Evolutionary conservation across 208 protist genomes (phyloP).

Genomic region (Wallacemonas collosoma): DNA sequence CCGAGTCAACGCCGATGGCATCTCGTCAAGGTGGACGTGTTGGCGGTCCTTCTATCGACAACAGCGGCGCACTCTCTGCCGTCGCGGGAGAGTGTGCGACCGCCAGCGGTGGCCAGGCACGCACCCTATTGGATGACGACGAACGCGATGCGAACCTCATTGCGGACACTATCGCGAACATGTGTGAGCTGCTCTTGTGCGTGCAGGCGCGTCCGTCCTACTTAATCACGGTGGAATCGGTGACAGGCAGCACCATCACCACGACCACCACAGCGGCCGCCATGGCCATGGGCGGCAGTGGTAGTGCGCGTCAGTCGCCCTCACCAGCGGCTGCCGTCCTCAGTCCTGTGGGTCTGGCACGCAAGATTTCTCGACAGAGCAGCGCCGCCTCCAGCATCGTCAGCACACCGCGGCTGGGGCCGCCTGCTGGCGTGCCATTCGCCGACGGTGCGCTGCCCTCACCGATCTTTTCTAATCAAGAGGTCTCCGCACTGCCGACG

Average conservation of each 20-base stretch:
- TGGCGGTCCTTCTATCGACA: too few species aligned
- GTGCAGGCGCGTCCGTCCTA: conserved; percentile 48
- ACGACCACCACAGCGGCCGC: conserved; percentile 4
- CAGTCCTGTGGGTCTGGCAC: neutral
- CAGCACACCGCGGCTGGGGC: conserved; percentile 11
- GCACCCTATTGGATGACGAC: conserved; percentile 5
- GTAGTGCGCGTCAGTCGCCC: conserved; percentile 11
- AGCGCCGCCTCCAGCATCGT: conserved; percentile 16
- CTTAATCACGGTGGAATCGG: conserved; percentile 37
- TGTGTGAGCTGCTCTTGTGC: conserved; percentile 38
- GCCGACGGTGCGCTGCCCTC: neutral
- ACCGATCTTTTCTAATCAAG: too few species aligned
- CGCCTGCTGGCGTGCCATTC: neutral
- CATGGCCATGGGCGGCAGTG: neutral
- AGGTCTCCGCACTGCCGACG: too few species aligned
- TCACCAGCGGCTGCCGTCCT: neutral
- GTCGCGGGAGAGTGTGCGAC: neutral
- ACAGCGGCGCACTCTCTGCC: too few species aligned
- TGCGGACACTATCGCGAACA: conserved; percentile 32
- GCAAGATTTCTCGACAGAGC: neutral
- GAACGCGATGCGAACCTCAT: conserved; percentile 27
- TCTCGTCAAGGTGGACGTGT: too few species aligned
- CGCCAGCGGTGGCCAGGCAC: neutral
- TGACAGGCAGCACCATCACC: conserved; percentile 6
- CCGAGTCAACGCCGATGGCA: conserved; percentile 17